These are phyloP conservation scores for Modicella reniformis DNA, from an alignment of 371 early-diverging fungal species.

Conservation along the genomic window DNA sequence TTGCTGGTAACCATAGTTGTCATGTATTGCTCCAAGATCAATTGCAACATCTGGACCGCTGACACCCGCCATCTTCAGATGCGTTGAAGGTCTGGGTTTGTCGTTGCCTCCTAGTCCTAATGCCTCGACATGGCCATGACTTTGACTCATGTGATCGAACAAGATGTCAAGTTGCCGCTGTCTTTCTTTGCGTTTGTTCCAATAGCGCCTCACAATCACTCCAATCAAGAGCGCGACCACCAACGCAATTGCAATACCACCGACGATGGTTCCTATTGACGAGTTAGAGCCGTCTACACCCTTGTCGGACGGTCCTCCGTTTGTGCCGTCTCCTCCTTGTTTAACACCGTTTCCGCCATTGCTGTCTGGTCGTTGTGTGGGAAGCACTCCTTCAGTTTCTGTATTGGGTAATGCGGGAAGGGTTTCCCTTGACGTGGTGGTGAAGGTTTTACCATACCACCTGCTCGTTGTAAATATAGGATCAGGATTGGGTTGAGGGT, in stretches of 20 bases:
- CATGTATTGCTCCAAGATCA: slow-evolving; percentile 9
- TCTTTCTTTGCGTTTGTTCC: slow-evolving; percentile 22
- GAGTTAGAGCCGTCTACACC: slow-evolving; percentile 15
- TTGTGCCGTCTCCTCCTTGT: neutral
- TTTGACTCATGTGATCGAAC: slow-evolving; percentile 24
- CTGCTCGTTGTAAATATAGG: too few relatives aligned
- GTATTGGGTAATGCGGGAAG: neutral
- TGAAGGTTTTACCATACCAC: too few relatives aligned
- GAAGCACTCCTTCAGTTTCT: neutral
- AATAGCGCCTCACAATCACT: slow-evolving; percentile 38
- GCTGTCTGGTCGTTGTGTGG: neutral
- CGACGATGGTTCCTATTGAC: slow-evolving; percentile 31
- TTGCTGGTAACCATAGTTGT: slow-evolving; percentile 23
- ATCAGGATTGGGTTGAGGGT: too few relatives aligned
- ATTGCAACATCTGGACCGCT: slow-evolving; percentile 6
- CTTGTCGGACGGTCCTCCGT: neutral
- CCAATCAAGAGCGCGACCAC: slow-evolving; percentile 36
- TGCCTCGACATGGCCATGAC: slow-evolving; percentile 25
- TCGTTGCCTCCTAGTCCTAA: slow-evolving; percentile 13
- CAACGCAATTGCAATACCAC: slow-evolving; percentile 35
- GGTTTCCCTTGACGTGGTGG: neutral
- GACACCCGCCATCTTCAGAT: slow-evolving; percentile 30
- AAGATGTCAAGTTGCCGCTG: slow-evolving; percentile 37
- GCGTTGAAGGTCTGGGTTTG: slow-evolving; percentile 26
- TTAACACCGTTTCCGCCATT: neutral